phyloP scores from a whole-genome alignment of 2,329 filamentous ascomycete genomes.

The Atkinsonella hypoxylon region DNA sequence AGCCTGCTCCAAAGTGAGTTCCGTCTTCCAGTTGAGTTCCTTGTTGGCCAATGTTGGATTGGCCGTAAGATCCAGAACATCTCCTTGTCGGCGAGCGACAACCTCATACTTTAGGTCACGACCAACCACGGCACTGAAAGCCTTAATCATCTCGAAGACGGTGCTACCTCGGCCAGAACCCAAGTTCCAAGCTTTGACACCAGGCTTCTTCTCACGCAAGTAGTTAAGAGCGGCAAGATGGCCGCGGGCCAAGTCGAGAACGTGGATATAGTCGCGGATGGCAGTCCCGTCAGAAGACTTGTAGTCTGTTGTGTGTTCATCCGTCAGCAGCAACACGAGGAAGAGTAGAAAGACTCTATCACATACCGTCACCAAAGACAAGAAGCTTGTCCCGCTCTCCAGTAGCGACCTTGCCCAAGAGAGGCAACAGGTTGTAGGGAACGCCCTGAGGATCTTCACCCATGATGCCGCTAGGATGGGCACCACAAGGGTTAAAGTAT shows the following conservation, averaged over 20 bases:
- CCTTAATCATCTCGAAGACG: constrained; percentile 94
- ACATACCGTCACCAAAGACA: constrained; percentile 82
- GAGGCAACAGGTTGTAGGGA: constrained; percentile 87
- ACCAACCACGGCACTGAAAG: constrained; percentile 80
- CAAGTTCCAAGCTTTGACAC: constrained; percentile 91
- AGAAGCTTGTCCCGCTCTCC: constrained; percentile 89
- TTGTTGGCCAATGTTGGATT: constrained; percentile 78
- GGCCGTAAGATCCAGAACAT: constrained; percentile 89
- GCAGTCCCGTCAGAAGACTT: constrained; percentile 79
- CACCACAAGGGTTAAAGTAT: constrained; percentile 96
- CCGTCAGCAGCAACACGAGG: constrained; percentile 6
- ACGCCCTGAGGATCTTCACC: constrained; percentile 94
- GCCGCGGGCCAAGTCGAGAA: constrained; percentile 76
- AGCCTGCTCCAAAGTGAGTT: constrained; percentile 81
- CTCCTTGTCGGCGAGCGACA: constrained; percentile 67
- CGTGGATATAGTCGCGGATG: constrained; percentile 97
- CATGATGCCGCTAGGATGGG: constrained; percentile 93
- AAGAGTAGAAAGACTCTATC: neutral
- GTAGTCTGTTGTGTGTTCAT: constrained; percentile 54
- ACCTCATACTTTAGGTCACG: constrained; percentile 80
- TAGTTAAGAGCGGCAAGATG: constrained; percentile 86
- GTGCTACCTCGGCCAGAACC: constrained; percentile 91
- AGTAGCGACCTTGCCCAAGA: constrained; percentile 91
- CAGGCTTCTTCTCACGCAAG: constrained; percentile 71
- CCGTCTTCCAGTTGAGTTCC: constrained; percentile 87